A percentile compares a stretch with the other conserved stretches of the same genome.
These are phyloP conservation scores for Fusarium pseudonygamai DNA, from an alignment of 2,329 filamentous ascomycete genomes.

Conservation along the genomic window DNA sequence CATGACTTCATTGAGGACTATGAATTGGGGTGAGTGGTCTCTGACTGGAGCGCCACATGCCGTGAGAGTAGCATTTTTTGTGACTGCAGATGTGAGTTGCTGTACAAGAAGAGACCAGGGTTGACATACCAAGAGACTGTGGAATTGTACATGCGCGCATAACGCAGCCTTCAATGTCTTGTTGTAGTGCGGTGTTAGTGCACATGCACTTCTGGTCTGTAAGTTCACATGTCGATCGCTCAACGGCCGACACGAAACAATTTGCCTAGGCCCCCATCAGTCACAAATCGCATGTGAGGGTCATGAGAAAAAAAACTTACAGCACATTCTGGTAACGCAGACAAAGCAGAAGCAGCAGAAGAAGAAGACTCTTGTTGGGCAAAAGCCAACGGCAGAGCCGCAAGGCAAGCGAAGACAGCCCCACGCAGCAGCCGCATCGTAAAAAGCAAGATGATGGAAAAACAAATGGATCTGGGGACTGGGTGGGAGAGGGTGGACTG, in stretches of 20 bases:
- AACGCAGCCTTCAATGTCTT: conserved; percentile 43
- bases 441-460: background rate
- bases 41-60: conserved; percentile 43
- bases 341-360: conserved; percentile 9
- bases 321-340: conserved; percentile 45
- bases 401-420: conserved; percentile 12
- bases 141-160: conserved; percentile 42
- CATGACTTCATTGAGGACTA: conserved; percentile 41
- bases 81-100: conserved; percentile 23
- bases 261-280: conserved; percentile 31
- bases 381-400: conserved; percentile 6
- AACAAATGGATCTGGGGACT: background rate
- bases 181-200: conserved; percentile 40
- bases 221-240: conserved; percentile 40
- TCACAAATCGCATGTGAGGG: background rate
- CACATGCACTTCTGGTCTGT: conserved; percentile 47
- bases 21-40: conserved; percentile 42
- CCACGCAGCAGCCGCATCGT: conserved; percentile 9
- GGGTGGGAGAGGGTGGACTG: background rate
- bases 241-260: conserved; percentile 41
- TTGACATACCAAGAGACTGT: conserved; percentile 45
- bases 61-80: conserved; percentile 42
- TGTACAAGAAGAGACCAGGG: background rate
- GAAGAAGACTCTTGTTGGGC: background rate
- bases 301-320: conserved; percentile 34